phyloP scores from a whole-genome alignment of 805 yeast genomes.

The Clavispora fructus region DNA sequence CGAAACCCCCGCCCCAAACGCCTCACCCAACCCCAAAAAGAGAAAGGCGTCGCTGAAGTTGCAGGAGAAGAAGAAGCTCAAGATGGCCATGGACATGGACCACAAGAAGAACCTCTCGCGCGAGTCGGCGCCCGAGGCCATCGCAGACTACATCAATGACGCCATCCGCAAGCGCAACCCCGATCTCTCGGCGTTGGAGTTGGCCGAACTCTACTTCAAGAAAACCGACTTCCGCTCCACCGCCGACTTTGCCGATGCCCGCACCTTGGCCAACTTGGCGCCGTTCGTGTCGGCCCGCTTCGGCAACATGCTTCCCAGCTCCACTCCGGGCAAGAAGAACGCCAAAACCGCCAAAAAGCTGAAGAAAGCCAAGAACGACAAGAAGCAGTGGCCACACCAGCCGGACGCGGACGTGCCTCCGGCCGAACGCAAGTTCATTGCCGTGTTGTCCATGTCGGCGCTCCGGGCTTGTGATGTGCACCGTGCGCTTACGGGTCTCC shows the following conservation, averaged over 20 bases:
- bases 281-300: conserved; percentile 51
- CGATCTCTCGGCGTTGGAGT: conserved; percentile 70
- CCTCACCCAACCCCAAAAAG: conserved; percentile 15
- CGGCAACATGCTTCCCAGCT: conserved; percentile 38
- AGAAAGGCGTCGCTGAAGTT: conserved; percentile 37
- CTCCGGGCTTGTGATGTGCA: conserved; percentile 82
- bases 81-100: conserved; percentile 59
- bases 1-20: conserved; percentile 6
- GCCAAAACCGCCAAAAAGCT: conserved; percentile 21
- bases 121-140: conserved; percentile 47
- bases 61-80: conserved; percentile 59
- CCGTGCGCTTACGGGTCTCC: conserved; percentile 49
- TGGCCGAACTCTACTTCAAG: conserved; percentile 58
- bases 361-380: conserved; percentile 19
- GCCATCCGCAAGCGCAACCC: conserved; percentile 55
- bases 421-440: conserved; percentile 38
- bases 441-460: conserved; percentile 69
- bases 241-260: conserved; percentile 44
- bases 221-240: conserved; percentile 58
- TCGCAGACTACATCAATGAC: conserved; percentile 64
- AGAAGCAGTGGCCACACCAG: conserved; percentile 2
- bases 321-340: conserved; percentile 22
- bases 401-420: neutral
- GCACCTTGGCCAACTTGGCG: conserved; percentile 53
- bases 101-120: conserved; percentile 52